A percentile compares a stretch with the other conserved stretches of the same genome.
Conservation (phyloP, 352 stramenopile species). For the Aphanomyces cochlioides region DNA sequence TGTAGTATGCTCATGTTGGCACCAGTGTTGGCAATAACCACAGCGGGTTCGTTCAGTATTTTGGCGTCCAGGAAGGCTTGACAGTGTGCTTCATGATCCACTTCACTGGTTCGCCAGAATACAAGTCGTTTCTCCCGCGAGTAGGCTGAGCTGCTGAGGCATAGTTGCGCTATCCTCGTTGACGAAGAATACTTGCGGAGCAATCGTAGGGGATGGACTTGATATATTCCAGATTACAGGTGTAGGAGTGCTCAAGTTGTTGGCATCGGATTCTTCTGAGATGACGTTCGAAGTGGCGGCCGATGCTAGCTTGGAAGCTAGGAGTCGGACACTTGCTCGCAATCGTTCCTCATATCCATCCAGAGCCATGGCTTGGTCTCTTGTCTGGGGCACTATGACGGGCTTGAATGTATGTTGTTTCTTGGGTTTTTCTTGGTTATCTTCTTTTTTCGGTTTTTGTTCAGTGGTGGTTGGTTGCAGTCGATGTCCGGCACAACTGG, state of each 20-base stretch:
- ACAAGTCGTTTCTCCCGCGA: neutral
- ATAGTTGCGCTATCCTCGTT: neutral
- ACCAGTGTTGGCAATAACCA: neutral
- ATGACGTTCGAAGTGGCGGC: too few relatives aligned
- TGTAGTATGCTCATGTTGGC: neutral
- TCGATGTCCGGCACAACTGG: neutral
- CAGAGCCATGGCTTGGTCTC: neutral
- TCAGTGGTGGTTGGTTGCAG: neutral
- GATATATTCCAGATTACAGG: neutral
- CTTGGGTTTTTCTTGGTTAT: neutral
- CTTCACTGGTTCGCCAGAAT: neutral
- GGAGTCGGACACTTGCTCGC: too few relatives aligned
- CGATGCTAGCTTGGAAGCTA: too few relatives aligned
- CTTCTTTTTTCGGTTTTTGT: neutral
- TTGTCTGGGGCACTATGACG: neutral
- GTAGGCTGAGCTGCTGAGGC: neutral
- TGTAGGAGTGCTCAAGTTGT: too few relatives aligned
- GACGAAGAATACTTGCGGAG: neutral
- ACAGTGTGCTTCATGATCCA: neutral
- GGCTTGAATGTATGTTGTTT: neutral
- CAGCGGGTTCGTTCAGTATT: neutral
- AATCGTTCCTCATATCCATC: too few relatives aligned
- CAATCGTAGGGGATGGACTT: neutral
- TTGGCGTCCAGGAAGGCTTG: conserved; percentile 1
- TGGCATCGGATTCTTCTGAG: too few relatives aligned